phyloP scores from a whole-genome alignment of 1,139 yeast genomes.

The Pichia sp. region DNA sequence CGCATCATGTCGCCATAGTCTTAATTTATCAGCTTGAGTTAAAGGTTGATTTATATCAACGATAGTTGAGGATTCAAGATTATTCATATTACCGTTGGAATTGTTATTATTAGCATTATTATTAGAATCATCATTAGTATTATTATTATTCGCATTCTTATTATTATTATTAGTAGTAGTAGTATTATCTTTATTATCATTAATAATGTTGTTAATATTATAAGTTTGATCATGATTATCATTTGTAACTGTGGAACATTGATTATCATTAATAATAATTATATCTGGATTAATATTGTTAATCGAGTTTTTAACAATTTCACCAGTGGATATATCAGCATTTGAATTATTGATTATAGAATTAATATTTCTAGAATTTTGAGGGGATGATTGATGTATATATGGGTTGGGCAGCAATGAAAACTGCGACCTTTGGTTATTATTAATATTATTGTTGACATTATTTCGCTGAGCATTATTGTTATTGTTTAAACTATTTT shows the following conservation, averaged over 20 bases:
- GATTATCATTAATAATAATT: not conserved
- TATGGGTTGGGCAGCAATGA: conserved; percentile 12
- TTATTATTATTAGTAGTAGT: not conserved
- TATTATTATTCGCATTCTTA: no score
- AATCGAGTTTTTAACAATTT: no score
- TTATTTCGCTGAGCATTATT: no score
- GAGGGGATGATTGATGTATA: conserved; percentile 18
- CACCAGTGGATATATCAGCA: not conserved
- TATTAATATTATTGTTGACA: conserved; percentile 3
- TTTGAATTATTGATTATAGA: conserved; percentile 4
- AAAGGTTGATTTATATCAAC: conserved; percentile 35
- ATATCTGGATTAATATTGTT: not conserved
- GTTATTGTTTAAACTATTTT: conserved; percentile 23
- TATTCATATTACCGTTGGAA: conserved; percentile 2
- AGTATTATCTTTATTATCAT: not conserved
- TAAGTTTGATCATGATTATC: no score
- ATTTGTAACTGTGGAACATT: not conserved
- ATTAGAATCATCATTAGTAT: no score
- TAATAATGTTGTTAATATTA: not conserved
- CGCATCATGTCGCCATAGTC: conserved; percentile 95
- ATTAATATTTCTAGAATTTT: conserved; percentile 4
- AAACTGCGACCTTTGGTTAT: conserved; percentile 2
- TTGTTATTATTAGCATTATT: no score
- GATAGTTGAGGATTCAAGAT: conserved; percentile 12
- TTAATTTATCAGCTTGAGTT: conserved; percentile 77